phyloP scores from a whole-genome alignment of 1,284 basidiomycete species.

The Blastosporella zonata region DNA sequence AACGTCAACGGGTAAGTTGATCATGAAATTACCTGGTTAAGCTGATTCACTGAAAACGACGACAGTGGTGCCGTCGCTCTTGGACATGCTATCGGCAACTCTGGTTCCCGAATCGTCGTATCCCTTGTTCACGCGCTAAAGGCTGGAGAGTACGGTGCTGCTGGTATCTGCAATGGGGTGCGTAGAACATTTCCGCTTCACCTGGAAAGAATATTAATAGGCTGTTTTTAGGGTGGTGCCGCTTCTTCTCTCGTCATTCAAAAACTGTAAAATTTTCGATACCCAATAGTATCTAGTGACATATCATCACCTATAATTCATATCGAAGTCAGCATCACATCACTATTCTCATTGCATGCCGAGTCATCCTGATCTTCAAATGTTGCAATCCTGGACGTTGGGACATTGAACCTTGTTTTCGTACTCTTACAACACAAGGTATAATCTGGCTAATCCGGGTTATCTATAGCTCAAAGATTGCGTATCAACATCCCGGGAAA shows the following conservation, averaged over 20 bases:
- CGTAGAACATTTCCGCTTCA: slow-evolving; percentile 32
- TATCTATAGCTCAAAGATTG: too few species aligned
- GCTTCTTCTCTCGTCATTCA: slow-evolving; percentile 90
- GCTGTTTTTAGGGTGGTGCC: slow-evolving; percentile 72
- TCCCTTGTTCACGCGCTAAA: slow-evolving; percentile 91
- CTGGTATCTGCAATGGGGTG: slow-evolving; percentile 97
- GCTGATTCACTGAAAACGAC: slow-evolving; percentile 13
- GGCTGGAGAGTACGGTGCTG: slow-evolving; percentile 95
- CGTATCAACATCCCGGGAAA: slow-evolving; percentile 66
- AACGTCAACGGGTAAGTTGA: slow-evolving; percentile 89
- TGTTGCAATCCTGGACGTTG: too few species aligned
- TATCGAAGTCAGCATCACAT: slow-evolving; percentile 10
- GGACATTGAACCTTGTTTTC: too few species aligned
- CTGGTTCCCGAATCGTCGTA: slow-evolving; percentile 93
- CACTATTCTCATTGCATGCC: too few species aligned
- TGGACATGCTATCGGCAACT: slow-evolving; percentile 95
- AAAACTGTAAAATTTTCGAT: slow-evolving; percentile 57
- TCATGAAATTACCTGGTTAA: slow-evolving; percentile 31
- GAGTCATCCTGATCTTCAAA: too few species aligned
- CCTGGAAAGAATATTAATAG: slow-evolving; percentile 8
- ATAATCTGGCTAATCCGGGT: too few species aligned
- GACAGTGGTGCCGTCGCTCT: slow-evolving; percentile 87
- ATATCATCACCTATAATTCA: slow-evolving; percentile 14
- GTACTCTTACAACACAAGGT: too few species aligned
- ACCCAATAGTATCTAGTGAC: slow-evolving; percentile 16